Base-by-base conservation (phyloP, 371 early-diverging fungal species). In the Zychaea mexicana region DNA sequence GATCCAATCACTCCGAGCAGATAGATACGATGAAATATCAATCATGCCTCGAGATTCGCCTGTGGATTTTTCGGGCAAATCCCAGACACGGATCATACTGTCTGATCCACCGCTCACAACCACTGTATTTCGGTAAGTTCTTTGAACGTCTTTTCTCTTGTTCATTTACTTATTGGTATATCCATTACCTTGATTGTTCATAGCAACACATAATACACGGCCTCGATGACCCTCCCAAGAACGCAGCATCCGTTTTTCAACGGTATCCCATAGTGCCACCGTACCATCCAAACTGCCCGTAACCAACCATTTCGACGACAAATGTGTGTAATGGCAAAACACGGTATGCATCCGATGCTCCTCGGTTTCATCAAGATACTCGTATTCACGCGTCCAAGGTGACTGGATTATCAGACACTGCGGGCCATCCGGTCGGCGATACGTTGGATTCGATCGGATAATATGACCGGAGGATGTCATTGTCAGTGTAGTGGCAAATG, bases 71-170 rank as follows among this genome's bases (percentile, higher is more conserved):
- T 39, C 60, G 15, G 42, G 10, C n/a, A 84, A 64, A 58, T 86
- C 87, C 85, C 84, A 85, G 7, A 86, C 87, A 27, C 83, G 76
- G 19, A 86, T 71, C 32, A 77, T 80, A 38, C 76, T 78, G 61
- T 86, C 85, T 53, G 84, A 77, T 8, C 73, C 84, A 19, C 87
- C 87, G 61, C 87, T 82, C 24, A 86, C 79, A 26, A 82, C 83
- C 9, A 81, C 87, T 78, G 65, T 22, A 17, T 38, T 28, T 38
- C 47, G 28, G 39, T 26, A 33, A 27, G 13, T 24, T 42, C n/a
- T 45, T 52, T 15, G 22, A 24, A 13, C 7, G 21, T 8, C 15
- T 5, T n/a, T 13, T 45, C 31, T 54, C 8, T 19, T 1, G 17
- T 64, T 57, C n/a, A n/a, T n/a, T n/a, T n/a, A n/a, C n/a, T n/a